Conservation (phyloP, 805 yeast species). For the Lipomyces sp. region DNA sequence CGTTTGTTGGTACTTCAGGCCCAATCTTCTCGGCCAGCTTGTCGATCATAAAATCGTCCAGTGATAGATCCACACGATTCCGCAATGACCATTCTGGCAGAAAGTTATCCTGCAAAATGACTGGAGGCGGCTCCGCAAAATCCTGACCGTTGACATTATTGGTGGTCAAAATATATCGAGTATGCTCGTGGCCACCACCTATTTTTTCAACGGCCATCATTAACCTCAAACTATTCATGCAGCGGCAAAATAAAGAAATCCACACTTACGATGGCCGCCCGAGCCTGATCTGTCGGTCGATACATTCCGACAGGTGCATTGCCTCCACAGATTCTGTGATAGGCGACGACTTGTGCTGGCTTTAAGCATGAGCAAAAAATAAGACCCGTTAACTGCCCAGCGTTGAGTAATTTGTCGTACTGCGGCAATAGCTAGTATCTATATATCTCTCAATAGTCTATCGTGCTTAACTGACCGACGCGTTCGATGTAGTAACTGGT, state of each 20-base stretch:
- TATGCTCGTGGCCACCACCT: neutral
- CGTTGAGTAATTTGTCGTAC: too few relatives aligned
- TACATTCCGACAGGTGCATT: neutral
- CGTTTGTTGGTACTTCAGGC: neutral
- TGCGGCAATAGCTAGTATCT: too few relatives aligned
- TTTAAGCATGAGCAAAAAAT: neutral
- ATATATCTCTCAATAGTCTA: too few relatives aligned
- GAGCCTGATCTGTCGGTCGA: neutral
- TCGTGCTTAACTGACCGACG: too few relatives aligned
- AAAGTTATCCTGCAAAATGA: neutral
- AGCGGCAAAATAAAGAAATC: neutral
- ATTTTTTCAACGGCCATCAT: neutral
- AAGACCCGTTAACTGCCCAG: neutral
- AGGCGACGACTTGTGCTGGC: neutral
- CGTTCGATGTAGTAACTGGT: too few relatives aligned
- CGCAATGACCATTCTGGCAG: neutral
- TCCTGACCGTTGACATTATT: neutral
- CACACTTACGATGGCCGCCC: neutral
- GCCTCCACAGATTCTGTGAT: neutral
- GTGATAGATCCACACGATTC: neutral
- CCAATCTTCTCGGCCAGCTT: constrained; percentile 1
- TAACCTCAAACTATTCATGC: neutral
- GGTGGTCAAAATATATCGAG: neutral
- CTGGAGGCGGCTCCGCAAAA: neutral
- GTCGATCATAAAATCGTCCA: constrained; percentile 6